phyloP scores from a whole-genome alignment of 257 asterid genomes.

The Rhazya stricta region DNA sequence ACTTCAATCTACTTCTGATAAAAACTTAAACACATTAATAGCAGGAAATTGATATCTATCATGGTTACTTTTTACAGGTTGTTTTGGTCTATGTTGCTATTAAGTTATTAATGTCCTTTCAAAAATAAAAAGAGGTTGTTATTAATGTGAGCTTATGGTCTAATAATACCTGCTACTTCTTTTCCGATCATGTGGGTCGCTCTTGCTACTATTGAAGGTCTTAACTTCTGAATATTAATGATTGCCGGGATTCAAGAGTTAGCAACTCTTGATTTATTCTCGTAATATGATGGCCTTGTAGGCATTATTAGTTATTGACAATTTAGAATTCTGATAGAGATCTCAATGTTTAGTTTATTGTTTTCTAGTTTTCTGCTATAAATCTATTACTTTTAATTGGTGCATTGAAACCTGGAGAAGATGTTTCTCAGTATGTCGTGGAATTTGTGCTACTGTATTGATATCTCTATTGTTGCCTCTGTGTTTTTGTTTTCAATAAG shows the following conservation, averaged over 20 bases:
- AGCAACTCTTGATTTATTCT: not conserved
- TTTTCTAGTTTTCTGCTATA: not conserved
- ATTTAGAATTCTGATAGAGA: not conserved
- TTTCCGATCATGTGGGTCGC: not conserved
- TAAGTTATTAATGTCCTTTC: too few species aligned
- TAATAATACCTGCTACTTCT: not conserved
- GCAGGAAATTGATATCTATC: not conserved
- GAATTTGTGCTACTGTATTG: not conserved
- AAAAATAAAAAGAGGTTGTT: too few species aligned
- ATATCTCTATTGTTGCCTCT: not conserved
- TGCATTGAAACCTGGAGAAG: too few species aligned
- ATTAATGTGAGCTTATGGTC: not conserved
- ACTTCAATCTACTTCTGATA: not conserved
- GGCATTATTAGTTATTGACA: not conserved
- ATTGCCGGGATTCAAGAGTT: not conserved
- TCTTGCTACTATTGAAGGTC: not conserved
- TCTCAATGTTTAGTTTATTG: not conserved
- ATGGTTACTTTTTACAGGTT: not conserved
- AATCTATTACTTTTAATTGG: too few species aligned
- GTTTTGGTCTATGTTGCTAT: not conserved
- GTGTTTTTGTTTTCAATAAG: not conserved
- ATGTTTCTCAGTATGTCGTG: not conserved
- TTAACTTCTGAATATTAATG: too few species aligned
- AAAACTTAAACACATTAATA: not conserved
- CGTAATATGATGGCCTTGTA: not conserved